Base-by-base conservation (phyloP, 2,329 filamentous ascomycete species). In the Verruconis gallopava region DNA sequence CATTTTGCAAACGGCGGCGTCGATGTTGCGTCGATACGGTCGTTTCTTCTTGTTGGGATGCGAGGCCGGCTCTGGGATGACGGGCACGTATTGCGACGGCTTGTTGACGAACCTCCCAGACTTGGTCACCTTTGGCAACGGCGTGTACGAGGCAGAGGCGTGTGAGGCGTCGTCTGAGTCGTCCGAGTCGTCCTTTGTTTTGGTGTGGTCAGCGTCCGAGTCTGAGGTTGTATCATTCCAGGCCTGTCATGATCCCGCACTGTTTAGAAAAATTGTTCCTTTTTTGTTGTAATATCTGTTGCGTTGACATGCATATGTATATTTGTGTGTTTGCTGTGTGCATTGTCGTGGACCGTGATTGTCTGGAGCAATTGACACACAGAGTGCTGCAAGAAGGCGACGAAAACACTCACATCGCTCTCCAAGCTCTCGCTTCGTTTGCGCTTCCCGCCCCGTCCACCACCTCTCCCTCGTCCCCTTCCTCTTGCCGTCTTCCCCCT, bases 41-140 rank as follows among this genome's bases (percentile, higher is more conserved):
- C 76, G 71, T 60, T 79, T 79, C 46, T 71, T 65, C 60, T 68
- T 73, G 59, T 68, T 72, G 59, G 61, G 54, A 30, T 59, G 57
- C 12, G 58, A 56, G 49, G 71, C 64, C 4, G 73, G 66, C 37
- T 64, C 60, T 34, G 64, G 60, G 21, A 67, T 62, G 4, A 71
- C 61, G 38, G 79, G 75, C 49, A 79, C 69, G 61, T 77, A 77
- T 47, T 72, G 64, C 45, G 75, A 62, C 36, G 81, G 75, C 60
- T 79, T 80, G 46, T 73, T 76, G 25, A 85, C 72, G 45, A 79
- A 75, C 47, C 83, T 73, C 28, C 83, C 83, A 15, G 81, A 88
- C 54, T 85, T 83, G 6, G 82, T 86, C 54, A 73, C 77, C 21
- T 76, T 82, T 3, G 73, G 70, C 14, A 73, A 63, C 15, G 69